Conservation (phyloP, 2,329 filamentous ascomycete genomes). For the Uncinocarpus reesii region DNA sequence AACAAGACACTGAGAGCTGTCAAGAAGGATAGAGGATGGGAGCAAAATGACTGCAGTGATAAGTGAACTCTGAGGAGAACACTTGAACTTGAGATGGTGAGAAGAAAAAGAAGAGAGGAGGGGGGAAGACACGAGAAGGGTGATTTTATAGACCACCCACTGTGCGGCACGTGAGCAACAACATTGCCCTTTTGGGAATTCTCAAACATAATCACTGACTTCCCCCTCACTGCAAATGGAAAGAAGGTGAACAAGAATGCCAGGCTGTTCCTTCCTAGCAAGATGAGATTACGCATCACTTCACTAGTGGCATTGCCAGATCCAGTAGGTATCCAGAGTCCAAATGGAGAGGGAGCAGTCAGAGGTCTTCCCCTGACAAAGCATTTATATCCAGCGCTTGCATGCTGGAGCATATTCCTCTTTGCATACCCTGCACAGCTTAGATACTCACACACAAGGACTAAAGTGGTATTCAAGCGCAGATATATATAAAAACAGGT, state of each 20-base stretch:
- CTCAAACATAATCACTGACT: not conserved
- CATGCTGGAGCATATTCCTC: no score
- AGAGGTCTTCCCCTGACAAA: no score
- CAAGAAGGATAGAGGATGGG: not conserved
- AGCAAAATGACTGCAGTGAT: not conserved
- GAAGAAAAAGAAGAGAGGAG: not conserved
- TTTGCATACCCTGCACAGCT: no score
- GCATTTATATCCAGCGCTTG: no score
- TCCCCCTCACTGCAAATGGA: not conserved
- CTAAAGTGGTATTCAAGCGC: no score
- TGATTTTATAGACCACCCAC: not conserved
- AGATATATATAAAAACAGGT: no score
- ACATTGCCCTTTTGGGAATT: not conserved
- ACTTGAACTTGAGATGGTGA: not conserved
- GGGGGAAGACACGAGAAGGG: not conserved
- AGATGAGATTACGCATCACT: not conserved
- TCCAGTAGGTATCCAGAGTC: no score
- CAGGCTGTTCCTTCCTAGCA: not conserved
- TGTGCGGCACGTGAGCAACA: conserved; percentile 1
- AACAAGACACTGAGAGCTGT: not conserved
- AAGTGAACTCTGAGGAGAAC: not conserved
- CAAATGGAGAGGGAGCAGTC: no score
- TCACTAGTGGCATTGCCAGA: not conserved
- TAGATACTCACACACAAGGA: no score
- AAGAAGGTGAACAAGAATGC: not conserved